phyloP scores from a whole-genome alignment of 345 rosid species.

The Diplotaxis tenuifolia region DNA sequence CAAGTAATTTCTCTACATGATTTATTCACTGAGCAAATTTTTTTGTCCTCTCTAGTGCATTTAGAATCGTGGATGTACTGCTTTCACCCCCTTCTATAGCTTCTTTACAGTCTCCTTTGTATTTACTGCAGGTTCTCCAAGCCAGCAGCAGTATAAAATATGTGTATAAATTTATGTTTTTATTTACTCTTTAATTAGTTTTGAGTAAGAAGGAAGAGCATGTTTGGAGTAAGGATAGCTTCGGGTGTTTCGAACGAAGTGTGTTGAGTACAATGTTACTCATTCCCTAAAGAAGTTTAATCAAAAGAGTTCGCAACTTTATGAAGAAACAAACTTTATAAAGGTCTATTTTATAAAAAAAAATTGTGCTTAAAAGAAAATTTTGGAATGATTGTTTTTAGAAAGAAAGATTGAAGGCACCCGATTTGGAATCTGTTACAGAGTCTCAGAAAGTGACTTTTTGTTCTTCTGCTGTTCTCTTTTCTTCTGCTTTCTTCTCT shows the following conservation, averaged over 20 bases:
- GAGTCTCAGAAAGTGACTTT: slow-evolving; percentile 83
- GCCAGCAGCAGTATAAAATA: slow-evolving; percentile 62
- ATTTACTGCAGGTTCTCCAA: slow-evolving; percentile 69
- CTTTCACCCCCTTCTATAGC: not conserved
- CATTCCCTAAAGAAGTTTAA: slow-evolving; percentile 25
- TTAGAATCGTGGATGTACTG: no score
- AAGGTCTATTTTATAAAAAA: slow-evolving; percentile 11
- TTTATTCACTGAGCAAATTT: not conserved
- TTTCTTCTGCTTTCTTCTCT: slow-evolving; percentile 59
- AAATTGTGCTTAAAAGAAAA: no score
- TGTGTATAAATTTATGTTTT: no score
- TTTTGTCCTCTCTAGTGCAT: no score
- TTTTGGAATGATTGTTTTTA: slow-evolving; percentile 20
- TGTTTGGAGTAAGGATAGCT: slow-evolving; percentile 53
- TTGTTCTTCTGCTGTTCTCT: slow-evolving; percentile 46
- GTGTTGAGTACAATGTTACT: slow-evolving; percentile 42
- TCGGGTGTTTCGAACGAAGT: slow-evolving; percentile 53
- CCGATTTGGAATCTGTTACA: slow-evolving; percentile 61
- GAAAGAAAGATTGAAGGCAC: slow-evolving; percentile 76
- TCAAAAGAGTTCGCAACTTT: not conserved
- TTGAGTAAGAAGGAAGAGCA: slow-evolving; percentile 48
- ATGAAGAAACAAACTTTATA: not conserved
- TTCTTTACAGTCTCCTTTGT: slow-evolving; percentile 52
- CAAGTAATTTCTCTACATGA: not conserved
- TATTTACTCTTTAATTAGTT: no score